Evolutionary conservation across 75 land plant genomes (phyloP).

Genomic region (Pinus taeda): DNA sequence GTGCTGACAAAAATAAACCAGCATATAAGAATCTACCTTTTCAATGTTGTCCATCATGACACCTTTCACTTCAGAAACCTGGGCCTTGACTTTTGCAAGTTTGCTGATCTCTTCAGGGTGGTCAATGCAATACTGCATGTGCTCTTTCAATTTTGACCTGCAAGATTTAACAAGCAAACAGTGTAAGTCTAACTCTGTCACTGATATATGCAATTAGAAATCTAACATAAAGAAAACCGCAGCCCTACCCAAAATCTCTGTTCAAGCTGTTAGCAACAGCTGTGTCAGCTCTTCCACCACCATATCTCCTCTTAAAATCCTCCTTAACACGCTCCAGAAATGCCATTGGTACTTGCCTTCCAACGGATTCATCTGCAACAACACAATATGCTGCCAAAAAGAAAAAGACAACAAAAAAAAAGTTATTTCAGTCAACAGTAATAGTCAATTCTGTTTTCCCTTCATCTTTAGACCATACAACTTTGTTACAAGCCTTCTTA

Average conservation of each 20-base stretch:
- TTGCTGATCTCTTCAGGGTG: constrained; percentile 77
- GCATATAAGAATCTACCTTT: constrained; percentile 37
- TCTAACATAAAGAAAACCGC: not conserved
- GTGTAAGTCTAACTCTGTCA: not conserved
- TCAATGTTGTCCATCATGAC: constrained; percentile 89
- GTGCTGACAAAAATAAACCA: no score
- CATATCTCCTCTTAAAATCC: constrained; percentile 71
- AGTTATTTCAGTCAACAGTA: constrained; percentile 17
- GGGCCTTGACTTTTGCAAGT: constrained; percentile 73
- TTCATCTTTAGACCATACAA: no score
- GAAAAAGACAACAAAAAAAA: constrained; percentile 10
- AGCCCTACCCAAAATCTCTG: constrained; percentile 50
- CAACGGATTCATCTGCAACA: constrained; percentile 73
- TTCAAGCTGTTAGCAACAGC: constrained; percentile 62
- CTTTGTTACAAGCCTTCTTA: no score
- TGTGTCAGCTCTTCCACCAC: constrained; percentile 72
- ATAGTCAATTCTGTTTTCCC: not conserved
- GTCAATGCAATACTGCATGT: constrained; percentile 74
- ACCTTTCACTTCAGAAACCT: constrained; percentile 84
- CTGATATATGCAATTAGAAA: not conserved
- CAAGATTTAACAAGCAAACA: not conserved
- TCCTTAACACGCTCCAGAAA: constrained; percentile 75
- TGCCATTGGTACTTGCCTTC: constrained; percentile 74
- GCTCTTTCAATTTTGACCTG: constrained; percentile 81
- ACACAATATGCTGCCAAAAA: constrained; percentile 64